Evolutionary conservation across 176 grass and related monocot genomes (phyloP).

Genomic region (Triticum urartu): DNA sequence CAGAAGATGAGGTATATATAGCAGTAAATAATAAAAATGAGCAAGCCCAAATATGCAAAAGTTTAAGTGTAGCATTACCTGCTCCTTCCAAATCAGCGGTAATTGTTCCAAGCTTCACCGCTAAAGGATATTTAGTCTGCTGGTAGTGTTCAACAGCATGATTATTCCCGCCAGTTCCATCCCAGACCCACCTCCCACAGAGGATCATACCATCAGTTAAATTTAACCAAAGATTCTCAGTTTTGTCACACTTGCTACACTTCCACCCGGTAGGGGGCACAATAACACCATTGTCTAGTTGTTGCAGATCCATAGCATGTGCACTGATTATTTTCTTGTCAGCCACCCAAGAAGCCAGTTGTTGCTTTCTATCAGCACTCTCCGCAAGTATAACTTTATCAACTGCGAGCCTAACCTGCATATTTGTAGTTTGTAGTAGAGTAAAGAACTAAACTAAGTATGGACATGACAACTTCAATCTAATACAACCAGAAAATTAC

Average conservation of each 20-base stretch:
- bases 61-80: slow-evolving; percentile 75
- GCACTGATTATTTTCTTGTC: slow-evolving; percentile 83
- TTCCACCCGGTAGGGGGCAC: slow-evolving; percentile 92
- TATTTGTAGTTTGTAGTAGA: slow-evolving; percentile 6
- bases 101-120: slow-evolving; percentile 92
- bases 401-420: slow-evolving; percentile 84
- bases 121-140: slow-evolving; percentile 89
- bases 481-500: slow-evolving; percentile 33
- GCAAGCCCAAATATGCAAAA: background rate
- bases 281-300: slow-evolving; percentile 82
- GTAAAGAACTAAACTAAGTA: slow-evolving; percentile 35
- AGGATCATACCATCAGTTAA: slow-evolving; percentile 92
- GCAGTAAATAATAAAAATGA: background rate
- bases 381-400: slow-evolving; percentile 88
- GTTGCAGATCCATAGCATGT: slow-evolving; percentile 77
- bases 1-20: background rate
- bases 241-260: slow-evolving; percentile 95
- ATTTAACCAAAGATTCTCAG: slow-evolving; percentile 98
- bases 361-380: slow-evolving; percentile 78
- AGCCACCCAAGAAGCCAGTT: slow-evolving; percentile 85
- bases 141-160: slow-evolving; percentile 91
- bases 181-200: slow-evolving; percentile 84
- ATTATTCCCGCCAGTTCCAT: slow-evolving; percentile 94
- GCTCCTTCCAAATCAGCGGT: slow-evolving; percentile 81
- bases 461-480: slow-evolving; percentile 2